Percentiles rank a stretch among this genome's conserved stretches.
Evolutionary conservation across 148 eudicot genomes (phyloP).

Genomic region (Mesembryanthemum crystallinum): DNA sequence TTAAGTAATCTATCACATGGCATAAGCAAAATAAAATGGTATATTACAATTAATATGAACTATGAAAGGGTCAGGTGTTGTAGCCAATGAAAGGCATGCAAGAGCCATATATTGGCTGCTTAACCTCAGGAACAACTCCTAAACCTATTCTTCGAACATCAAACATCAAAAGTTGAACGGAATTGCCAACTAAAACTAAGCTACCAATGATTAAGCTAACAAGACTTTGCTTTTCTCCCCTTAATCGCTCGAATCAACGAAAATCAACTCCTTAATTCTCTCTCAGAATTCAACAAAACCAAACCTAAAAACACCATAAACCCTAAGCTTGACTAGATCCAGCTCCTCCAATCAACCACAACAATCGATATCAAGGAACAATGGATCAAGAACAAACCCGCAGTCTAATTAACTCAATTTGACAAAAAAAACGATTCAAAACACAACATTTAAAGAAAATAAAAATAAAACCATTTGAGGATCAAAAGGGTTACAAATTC

Average conservation of each 20-base stretch:
- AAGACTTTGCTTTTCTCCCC: neutral
- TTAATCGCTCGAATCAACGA: neutral
- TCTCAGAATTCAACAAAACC: neutral
- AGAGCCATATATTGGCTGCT: no score
- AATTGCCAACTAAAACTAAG: neutral
- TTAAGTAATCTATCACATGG: neutral
- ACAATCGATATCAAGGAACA: neutral
- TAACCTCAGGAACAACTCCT: no score
- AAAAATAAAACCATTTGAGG: neutral
- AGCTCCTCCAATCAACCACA: neutral
- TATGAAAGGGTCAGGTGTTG: neutral
- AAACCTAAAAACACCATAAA: neutral
- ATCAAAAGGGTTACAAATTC: neutral
- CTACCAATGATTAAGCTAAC: neutral
- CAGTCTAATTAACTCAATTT: neutral
- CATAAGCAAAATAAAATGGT: neutral
- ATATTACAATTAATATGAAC: neutral
- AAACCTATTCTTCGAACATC: neutral
- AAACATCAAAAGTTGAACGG: neutral
- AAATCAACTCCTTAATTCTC: neutral
- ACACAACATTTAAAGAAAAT: neutral
- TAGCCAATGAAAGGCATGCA: neutral
- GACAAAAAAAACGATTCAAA: neutral
- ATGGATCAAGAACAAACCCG: neutral
- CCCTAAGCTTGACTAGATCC: constrained; percentile 7